Percentiles rank a stretch among this genome's conserved stretches.
Evolutionary conservation across 1,284 basidiomycete genomes (phyloP).

Genomic region (Leccinum pachyderme): DNA sequence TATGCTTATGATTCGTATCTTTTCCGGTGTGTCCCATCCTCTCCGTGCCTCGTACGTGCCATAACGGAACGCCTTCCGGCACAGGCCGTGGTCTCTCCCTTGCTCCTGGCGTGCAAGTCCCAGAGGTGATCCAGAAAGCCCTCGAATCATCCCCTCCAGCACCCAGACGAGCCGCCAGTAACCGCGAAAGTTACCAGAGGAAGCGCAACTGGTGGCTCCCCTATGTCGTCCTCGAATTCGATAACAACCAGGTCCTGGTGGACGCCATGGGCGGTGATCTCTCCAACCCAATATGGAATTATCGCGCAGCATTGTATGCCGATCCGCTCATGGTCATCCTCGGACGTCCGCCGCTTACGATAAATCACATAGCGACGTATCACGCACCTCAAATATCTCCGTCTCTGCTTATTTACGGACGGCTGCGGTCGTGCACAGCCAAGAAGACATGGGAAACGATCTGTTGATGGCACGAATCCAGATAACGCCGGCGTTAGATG

Average conservation of each 20-base stretch:
- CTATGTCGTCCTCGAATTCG: constrained; percentile 96
- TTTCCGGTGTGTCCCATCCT: constrained; percentile 59
- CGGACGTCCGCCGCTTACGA: constrained; percentile 5
- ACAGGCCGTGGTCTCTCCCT: constrained; percentile 74
- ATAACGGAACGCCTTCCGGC: not conserved
- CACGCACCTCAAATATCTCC: constrained; percentile 85
- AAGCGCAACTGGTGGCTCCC: constrained; percentile 96
- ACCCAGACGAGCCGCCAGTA: constrained; percentile 56
- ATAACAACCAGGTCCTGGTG: constrained; percentile 98
- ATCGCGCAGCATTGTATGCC: constrained; percentile 90
- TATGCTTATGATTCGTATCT: constrained; percentile 84
- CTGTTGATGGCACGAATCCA: constrained; percentile 90
- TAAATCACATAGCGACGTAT: constrained; percentile 64
- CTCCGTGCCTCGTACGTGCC: fast-evolving
- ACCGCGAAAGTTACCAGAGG: constrained; percentile 85
- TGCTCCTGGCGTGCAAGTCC: constrained; percentile 71
- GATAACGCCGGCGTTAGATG: constrained; percentile 85
- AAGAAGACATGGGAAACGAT: constrained; percentile 78
- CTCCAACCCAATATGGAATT: constrained; percentile 89
- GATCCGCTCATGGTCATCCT: not conserved
- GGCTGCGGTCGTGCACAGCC: constrained; percentile 44
- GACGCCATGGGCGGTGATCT: constrained; percentile 94
- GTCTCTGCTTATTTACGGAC: constrained; percentile 87
- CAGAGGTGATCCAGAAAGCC: constrained; percentile 84
- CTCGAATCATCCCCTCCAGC: constrained; percentile 57